Conservation (phyloP, 192 early-diverging fungal species). For the Dissophora globulifera region DNA sequence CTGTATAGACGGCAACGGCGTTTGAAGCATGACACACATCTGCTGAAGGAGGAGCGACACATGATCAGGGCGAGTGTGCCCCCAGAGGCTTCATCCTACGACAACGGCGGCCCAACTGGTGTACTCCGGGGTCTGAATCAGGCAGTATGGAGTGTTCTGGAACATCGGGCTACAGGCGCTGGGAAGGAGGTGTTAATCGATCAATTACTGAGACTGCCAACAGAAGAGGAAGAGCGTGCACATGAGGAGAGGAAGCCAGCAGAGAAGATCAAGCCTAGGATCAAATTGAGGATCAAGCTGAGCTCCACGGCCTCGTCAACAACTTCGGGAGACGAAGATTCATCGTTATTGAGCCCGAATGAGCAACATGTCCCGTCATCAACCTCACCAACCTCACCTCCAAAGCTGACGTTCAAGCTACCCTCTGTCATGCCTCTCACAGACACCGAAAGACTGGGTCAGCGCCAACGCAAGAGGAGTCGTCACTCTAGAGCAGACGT, state of each 20-base stretch:
- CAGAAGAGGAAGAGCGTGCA: constrained; percentile 8
- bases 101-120: constrained; percentile 6
- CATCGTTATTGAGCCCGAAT: not conserved
- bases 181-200: not conserved
- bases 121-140: constrained; percentile 19
- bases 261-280: constrained; percentile 16
- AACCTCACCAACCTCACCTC: constrained; percentile 3
- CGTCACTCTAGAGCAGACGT: no score
- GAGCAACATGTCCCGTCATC: constrained; percentile 28
- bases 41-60: constrained; percentile 29
- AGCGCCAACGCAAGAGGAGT: not conserved
- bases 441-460: constrained; percentile 5
- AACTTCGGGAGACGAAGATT: constrained; percentile 28
- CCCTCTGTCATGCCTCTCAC: not conserved
- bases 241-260: not conserved
- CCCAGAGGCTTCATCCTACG: not conserved
- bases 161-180: not conserved
- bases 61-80: constrained; percentile 41
- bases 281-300: constrained; percentile 40
- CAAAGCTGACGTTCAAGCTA: constrained; percentile 33
- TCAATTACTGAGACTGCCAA: not conserved
- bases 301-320: constrained; percentile 16
- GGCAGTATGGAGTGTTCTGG: not conserved
- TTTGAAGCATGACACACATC: constrained; percentile 12
- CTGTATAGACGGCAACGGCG: constrained; percentile 26